Evolutionary conservation across 2,329 filamentous ascomycete species (phyloP), one percentile per base, ranked within the genome.

Genomic region (Gremmenia infestans): DNA sequence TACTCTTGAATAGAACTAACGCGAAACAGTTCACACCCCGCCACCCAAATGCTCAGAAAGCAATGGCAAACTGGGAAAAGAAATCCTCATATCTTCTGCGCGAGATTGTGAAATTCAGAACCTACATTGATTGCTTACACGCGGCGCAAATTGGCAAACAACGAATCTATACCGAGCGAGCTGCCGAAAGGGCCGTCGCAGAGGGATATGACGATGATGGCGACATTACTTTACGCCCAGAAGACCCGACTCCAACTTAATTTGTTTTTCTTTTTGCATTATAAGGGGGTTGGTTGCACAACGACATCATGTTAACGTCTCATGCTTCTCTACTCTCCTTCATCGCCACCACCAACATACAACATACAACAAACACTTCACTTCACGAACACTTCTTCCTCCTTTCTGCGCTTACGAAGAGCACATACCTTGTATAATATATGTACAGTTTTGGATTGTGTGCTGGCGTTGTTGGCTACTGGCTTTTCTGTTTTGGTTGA

Each of bases 21-120:
- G 28, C 6, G 40, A 25, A 49, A 22, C 60, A 82, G 80, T 97
- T 95, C 70, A 91, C 90, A 14, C 88, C 91, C 3, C 83, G 91
- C 32, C 88, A 93, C 59, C 80, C 83, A 39, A 97, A 97, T 67
- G 82, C 86, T 15, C 78, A 77, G 60, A 92, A 88, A 72, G 91
- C 93, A 15, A 93, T 97, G 88, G 81, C 86, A 19, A 99, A 99
- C 72, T 99, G 94, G 93, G 92, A 99, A 76, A 86, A 88, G 68
- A 97, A 97, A 76, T 95, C 90, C 54, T 87, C 89, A 32, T 96
- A 97, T 70, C 76, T 99, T 42, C 79, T 97, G 12, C 81, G 89
- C 37, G 94, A 99, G 75, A 97, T 95, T 71, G 91, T 97, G 72
- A 97, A 97, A 73, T 97, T 96, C 74, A 81, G 88, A 58, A 97